Base-by-base conservation (phyloP, 2,329 filamentous ascomycete species). In the Lojkania enalia region DNA sequence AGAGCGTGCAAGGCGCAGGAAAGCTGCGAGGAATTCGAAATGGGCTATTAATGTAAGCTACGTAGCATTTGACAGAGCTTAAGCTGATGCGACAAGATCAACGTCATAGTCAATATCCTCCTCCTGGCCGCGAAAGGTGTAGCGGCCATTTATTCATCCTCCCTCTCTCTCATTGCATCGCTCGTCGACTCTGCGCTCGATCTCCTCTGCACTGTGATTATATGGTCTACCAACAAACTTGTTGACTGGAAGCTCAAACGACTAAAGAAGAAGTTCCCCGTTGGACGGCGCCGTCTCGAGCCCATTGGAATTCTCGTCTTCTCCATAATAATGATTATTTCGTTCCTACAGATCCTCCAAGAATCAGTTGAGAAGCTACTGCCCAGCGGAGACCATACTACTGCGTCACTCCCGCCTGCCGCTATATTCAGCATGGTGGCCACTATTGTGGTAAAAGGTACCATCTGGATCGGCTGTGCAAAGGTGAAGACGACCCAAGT, bases 301-400 rank as follows among this genome's bases (percentile, higher is more conserved):
- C 82, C 82, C 0, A 70, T 84, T 5, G 81, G 82, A 1, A 83
- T 85, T 35, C 71, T 85, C 7, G 80, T 84, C 36, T 84, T 84
- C 64, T 79, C 77, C 19, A 78, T 84, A 50, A 78, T 71, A 50
- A 85, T 85, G 81, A 74, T 84, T 36, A 77, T 83, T 3, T 82
- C 80, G 2, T 84, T 85, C 52, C 61, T 79, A 5, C 81, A 84
- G 54, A 81, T 85, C 33, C 66, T 82, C 5, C 71, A 84, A 55
- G 80, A 84, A 57, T 83, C 80, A n/a, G 74, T 83, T 1, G 61
- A 74, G 50, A 82, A 82, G 50, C 61, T 85, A 6, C 71, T 80
- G 23, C 80, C 80, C 0, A 64, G 65, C n/a, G 72, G 71, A 2
- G 62, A 77, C 12, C 74, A 77, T 46, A 66, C 69, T 15, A 75